phyloP scores from a whole-genome alignment of 2,329 filamentous ascomycete species.

The Zalaria sp. region DNA sequence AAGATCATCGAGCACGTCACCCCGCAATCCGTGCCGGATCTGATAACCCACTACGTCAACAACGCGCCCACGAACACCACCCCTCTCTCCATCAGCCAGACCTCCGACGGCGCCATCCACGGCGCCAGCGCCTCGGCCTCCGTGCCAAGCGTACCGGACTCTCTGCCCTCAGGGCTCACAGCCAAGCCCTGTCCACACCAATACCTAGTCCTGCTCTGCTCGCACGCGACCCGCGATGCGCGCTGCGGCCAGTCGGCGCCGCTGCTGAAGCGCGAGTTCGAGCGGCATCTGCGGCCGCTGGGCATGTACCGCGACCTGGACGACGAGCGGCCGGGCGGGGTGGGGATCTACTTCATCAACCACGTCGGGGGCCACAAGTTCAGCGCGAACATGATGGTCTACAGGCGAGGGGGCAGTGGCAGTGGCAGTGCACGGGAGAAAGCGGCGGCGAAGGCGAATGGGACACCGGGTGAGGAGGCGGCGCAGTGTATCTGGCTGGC shows the following conservation, averaged over 20 bases:
- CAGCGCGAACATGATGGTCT: conserved; percentile 85
- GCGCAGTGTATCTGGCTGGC: conserved; percentile 90
- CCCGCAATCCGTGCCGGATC: conserved; percentile 53
- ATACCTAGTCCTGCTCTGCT: conserved; percentile 84
- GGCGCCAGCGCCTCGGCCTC: neutral
- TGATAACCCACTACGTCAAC: conserved; percentile 60
- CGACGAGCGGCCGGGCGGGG: conserved; percentile 79
- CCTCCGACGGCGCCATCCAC: conserved; percentile 3
- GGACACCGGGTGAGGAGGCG: conserved; percentile 30
- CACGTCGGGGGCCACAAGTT: conserved; percentile 97
- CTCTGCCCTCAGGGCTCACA: conserved; percentile 26
- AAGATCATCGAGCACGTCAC: conserved; percentile 72
- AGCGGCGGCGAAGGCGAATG: conserved; percentile 11
- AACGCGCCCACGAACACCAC: conserved; percentile 59
- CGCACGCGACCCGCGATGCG: conserved; percentile 83
- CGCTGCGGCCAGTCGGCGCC: conserved; percentile 91
- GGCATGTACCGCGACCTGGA: conserved; percentile 77
- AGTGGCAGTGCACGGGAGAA: conserved; percentile 6
- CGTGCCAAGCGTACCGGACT: conserved; percentile 3
- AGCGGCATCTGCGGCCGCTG: conserved; percentile 72
- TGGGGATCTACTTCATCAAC: conserved; percentile 91
- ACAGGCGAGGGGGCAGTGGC: conserved; percentile 42
- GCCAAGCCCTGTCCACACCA: conserved; percentile 63
- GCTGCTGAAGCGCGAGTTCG: conserved; percentile 73
- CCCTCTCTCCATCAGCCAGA: conserved; percentile 29